Percentiles rank a stretch among this genome's conserved stretches.
Evolutionary conservation across 2,329 filamentous ascomycete species (phyloP).

Genomic region (Talaromyces sp.): DNA sequence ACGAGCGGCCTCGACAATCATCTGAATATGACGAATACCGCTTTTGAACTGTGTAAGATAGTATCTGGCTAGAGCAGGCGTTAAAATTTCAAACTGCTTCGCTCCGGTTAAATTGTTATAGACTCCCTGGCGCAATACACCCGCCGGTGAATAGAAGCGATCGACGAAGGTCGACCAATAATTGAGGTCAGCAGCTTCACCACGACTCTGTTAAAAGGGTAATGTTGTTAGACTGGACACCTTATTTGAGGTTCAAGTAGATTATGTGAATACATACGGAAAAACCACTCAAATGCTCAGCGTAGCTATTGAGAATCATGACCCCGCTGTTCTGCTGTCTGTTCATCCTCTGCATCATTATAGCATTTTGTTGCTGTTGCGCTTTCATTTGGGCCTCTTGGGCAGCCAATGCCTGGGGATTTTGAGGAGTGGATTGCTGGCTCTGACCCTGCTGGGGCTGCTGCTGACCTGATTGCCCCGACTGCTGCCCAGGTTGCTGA

Average conservation of each 20-base stretch:
- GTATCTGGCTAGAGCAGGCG: constrained; percentile 79
- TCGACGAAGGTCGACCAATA: constrained; percentile 82
- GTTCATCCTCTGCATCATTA: constrained; percentile 44
- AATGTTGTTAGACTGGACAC: background rate
- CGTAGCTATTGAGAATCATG: constrained; percentile 58
- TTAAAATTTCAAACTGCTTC: constrained; percentile 86
- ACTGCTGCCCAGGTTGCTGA: constrained; percentile 34
- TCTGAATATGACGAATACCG: constrained; percentile 81
- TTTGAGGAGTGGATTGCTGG: constrained; percentile 37
- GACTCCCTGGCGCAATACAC: constrained; percentile 75
- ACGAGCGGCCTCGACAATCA: constrained; percentile 72
- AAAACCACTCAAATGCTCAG: constrained; percentile 58
- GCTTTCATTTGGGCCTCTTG: constrained; percentile 46
- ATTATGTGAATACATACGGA: constrained; percentile 51
- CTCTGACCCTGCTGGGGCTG: constrained; percentile 42
- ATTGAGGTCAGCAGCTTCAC: constrained; percentile 67
- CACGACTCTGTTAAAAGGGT: constrained; percentile 47
- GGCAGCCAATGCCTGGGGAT: constrained; percentile 42
- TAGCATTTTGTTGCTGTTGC: constrained; percentile 42
- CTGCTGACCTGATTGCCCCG: constrained; percentile 34
- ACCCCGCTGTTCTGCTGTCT: constrained; percentile 50
- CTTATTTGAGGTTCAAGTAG: too few relatives aligned
- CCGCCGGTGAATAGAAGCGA: constrained; percentile 77
- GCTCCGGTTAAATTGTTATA: constrained; percentile 58
- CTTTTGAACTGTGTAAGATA: constrained; percentile 88